Evolutionary conservation across 768 basidiomycete genomes (phyloP).

Genomic region (Pleurotus ostreatus): DNA sequence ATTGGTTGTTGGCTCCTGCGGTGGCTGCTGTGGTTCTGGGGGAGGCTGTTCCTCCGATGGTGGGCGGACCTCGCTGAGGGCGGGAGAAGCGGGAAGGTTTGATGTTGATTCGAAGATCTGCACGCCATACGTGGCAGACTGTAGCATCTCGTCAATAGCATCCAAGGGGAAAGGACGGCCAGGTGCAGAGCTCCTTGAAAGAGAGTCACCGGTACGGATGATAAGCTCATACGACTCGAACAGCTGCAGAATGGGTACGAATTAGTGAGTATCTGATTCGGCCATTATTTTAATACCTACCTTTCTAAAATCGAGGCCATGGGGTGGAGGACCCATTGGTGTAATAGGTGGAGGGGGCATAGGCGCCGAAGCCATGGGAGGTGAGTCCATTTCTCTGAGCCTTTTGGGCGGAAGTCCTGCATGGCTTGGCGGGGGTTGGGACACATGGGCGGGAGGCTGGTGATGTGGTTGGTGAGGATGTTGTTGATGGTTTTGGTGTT

Average conservation of each 20-base stretch:
- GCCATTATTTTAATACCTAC: not conserved
- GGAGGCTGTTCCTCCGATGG: constrained; percentile 3
- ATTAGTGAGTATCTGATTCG: no score
- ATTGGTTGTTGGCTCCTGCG: not conserved
- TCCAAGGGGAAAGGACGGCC: constrained; percentile 20
- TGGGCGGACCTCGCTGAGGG: constrained; percentile 8
- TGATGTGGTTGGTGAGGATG: not conserved
- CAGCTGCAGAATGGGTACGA: not conserved
- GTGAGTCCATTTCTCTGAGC: constrained; percentile 8
- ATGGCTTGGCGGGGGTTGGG: not conserved
- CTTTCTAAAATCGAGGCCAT: constrained; percentile 13
- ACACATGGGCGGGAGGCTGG: not conserved
- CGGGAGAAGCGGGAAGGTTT: constrained; percentile 9
- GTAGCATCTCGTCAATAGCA: constrained; percentile 36
- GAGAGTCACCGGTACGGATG: constrained; percentile 8
- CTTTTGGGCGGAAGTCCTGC: constrained; percentile 3
- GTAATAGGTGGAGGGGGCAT: constrained; percentile 1
- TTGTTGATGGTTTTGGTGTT: not conserved
- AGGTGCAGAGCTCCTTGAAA: constrained; percentile 1
- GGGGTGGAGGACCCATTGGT: not conserved
- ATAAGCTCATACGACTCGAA: constrained; percentile 11
- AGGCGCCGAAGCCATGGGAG: not conserved
- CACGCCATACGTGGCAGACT: constrained; percentile 37
- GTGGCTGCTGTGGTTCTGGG: not conserved
- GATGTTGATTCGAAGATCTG: constrained; percentile 41